Evolutionary conservation across 2,329 filamentous ascomycete genomes (phyloP).

Genomic region (Fusarium sp.): DNA sequence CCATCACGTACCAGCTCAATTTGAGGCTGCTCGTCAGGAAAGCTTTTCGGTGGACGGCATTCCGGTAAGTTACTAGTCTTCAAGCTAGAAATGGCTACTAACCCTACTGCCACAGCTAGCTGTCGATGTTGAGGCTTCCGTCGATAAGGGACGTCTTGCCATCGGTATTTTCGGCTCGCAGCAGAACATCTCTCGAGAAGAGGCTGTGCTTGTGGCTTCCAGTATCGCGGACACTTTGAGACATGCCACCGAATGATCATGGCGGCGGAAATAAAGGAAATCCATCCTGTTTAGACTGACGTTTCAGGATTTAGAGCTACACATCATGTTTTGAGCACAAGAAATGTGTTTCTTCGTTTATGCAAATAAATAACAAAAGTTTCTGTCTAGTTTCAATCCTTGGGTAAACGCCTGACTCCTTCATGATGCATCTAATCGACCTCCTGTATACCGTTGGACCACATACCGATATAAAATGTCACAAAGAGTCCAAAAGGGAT

Average conservation of each 20-base stretch:
- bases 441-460: not conserved
- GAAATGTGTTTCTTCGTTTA: not conserved
- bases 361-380: not conserved
- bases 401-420: constrained; percentile 21
- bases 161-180: constrained; percentile 54
- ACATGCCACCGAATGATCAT: not conserved
- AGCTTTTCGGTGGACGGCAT: constrained; percentile 41
- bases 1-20: not conserved
- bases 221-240: constrained; percentile 37
- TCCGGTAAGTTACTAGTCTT: constrained; percentile 39
- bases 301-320: not conserved
- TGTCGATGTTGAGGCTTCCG: constrained; percentile 53
- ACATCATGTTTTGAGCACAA: not conserved
- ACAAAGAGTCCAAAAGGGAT: not conserved
- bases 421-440: constrained; percentile 14
- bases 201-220: constrained; percentile 41
- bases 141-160: constrained; percentile 46
- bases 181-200: constrained; percentile 38
- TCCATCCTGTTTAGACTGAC: not conserved
- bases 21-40: constrained; percentile 25
- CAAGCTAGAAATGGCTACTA: not conserved
- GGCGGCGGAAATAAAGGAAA: not conserved
- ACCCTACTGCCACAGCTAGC: constrained; percentile 45
- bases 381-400: constrained; percentile 10
- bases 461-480: not conserved